Conservation (phyloP, 371 early-diverging fungal species). For the Mucor sp. region DNA sequence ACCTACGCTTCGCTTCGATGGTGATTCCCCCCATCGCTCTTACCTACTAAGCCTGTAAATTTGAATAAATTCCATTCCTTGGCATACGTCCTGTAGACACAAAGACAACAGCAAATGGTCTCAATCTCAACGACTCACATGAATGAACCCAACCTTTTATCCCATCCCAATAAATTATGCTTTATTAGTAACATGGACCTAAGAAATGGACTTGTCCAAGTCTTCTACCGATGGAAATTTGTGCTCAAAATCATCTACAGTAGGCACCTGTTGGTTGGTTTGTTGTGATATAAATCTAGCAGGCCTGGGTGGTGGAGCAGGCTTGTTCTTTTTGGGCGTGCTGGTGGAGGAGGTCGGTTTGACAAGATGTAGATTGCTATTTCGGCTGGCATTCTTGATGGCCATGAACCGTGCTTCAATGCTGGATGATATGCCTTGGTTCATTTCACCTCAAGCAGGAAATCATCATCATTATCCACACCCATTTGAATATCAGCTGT, state of each 20-base stretch:
- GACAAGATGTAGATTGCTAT: neutral
- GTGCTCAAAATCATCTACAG: constrained; percentile 41
- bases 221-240: constrained; percentile 45
- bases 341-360: neutral
- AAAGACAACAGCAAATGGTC: too few relatives aligned
- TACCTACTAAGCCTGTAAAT: too few relatives aligned
- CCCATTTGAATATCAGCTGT: neutral
- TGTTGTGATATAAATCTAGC: constrained; percentile 39
- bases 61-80: too few relatives aligned
- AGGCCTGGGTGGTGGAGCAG: constrained; percentile 48
- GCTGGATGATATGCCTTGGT: constrained; percentile 27
- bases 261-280: neutral
- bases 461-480: neutral
- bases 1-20: too few relatives aligned
- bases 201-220: constrained; percentile 23
- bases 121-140: too few relatives aligned
- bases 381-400: constrained; percentile 24
- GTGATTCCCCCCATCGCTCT: too few relatives aligned
- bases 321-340: constrained; percentile 21
- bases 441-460: constrained; percentile 6
- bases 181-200: neutral
- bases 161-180: too few relatives aligned
- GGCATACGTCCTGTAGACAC: too few relatives aligned
- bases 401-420: constrained; percentile 39
- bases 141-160: too few relatives aligned